Evolutionary conservation across 352 stramenopile genomes (phyloP).

Genomic region (Pythium sukuiense): DNA sequence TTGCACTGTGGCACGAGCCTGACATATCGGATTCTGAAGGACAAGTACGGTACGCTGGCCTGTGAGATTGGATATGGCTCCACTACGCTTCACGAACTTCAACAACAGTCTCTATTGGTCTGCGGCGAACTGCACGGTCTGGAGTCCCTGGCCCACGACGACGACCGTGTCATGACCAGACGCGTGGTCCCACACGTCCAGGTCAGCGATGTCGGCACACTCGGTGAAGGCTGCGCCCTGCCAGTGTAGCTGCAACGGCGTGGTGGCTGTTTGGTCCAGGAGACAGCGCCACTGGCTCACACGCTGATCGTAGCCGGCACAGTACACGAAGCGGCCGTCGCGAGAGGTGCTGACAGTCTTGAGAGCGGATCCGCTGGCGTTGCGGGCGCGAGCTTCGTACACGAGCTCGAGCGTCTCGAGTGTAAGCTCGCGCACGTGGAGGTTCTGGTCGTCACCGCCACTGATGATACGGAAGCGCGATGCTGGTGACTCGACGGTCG

Average conservation of each 20-base stretch:
- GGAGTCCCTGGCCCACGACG: constrained; percentile 79
- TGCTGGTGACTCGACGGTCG: constrained; percentile 8
- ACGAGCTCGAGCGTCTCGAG: constrained; percentile 37
- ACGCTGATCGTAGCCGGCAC: constrained; percentile 84
- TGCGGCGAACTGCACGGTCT: constrained; percentile 49
- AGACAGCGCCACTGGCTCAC: constrained; percentile 67
- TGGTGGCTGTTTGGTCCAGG: neutral
- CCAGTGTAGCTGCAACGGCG: constrained; percentile 40
- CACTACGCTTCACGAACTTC: neutral
- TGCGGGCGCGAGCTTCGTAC: constrained; percentile 38
- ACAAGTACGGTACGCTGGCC: constrained; percentile 3
- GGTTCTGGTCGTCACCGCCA: constrained; percentile 80
- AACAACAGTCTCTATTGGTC: neutral
- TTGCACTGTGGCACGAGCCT: neutral
- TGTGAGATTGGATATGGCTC: constrained; percentile 14
- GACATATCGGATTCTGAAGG: constrained; percentile 1
- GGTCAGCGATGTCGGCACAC: constrained; percentile 76
- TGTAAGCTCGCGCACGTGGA: constrained; percentile 44
- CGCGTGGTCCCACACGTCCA: constrained; percentile 38
- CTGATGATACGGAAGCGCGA: constrained; percentile 65
- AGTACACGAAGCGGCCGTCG: constrained; percentile 47
- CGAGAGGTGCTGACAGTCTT: constrained; percentile 63
- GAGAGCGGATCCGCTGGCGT: constrained; percentile 83
- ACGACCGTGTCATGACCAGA: constrained; percentile 34
- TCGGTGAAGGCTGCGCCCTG: constrained; percentile 66